These are phyloP conservation scores for Thymus quinquecostatus DNA, from an alignment of 257 asterid species.

Conservation along the genomic window DNA sequence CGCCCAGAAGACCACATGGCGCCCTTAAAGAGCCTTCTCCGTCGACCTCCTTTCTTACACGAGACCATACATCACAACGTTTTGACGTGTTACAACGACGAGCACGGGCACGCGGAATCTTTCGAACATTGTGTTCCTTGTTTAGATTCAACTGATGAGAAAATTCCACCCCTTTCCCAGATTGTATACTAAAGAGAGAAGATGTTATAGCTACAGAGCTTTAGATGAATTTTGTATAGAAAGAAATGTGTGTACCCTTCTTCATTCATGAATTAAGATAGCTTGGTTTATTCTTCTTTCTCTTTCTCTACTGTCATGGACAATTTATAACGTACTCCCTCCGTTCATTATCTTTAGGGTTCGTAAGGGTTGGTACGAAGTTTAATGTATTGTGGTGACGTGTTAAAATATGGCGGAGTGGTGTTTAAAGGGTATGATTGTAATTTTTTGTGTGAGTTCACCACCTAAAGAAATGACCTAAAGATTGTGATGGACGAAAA, in stretches of 20 bases:
- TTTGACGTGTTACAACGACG: not conserved
- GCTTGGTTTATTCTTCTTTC: not conserved
- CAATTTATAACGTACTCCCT: too few relatives aligned
- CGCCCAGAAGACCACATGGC: constrained; percentile 83
- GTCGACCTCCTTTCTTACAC: not conserved
- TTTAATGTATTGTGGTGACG: too few relatives aligned
- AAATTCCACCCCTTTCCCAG: not conserved
- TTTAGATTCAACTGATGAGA: not conserved
- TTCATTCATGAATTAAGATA: constrained; percentile 7
- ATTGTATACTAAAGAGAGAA: constrained; percentile 24
- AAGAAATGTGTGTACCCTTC: constrained; percentile 11
- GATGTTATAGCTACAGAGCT: constrained; percentile 7
- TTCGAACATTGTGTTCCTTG: constrained; percentile 26
- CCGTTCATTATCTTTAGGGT: too few relatives aligned
- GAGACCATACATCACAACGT: not conserved
- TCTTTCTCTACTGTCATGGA: not conserved
- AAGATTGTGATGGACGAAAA: too few relatives aligned
- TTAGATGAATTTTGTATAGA: constrained; percentile 31
- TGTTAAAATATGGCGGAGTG: too few relatives aligned
- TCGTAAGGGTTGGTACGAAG: too few relatives aligned
- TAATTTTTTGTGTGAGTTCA: too few relatives aligned
- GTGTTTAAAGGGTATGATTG: too few relatives aligned
- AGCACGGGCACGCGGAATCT: constrained; percentile 10
- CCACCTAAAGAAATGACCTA: too few relatives aligned
- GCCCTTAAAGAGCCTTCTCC: constrained; percentile 46